These are phyloP conservation scores for Polysphondylium violaceum DNA, from an alignment of 78 protist species.

Conservation along the genomic window DNA sequence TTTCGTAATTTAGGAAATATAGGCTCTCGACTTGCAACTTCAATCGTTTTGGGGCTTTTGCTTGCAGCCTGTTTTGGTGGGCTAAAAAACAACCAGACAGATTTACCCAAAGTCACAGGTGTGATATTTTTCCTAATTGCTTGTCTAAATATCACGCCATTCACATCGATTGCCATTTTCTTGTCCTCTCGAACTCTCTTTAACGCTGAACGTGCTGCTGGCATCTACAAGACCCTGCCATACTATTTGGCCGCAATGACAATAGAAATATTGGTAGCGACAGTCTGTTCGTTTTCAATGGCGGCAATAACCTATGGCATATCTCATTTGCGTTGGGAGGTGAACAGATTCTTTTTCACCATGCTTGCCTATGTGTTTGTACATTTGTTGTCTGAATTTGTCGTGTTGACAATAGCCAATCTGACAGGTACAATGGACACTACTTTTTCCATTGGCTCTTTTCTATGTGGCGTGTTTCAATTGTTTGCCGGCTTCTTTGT, in stretches of 20 bases:
- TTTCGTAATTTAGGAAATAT: conserved; percentile 43
- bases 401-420: conserved; percentile 20
- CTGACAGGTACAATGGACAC: conserved; percentile 30
- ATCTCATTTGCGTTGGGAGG: conserved; percentile 8
- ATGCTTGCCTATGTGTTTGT: conserved; percentile 19
- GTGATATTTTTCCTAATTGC: conserved; percentile 32
- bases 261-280: conserved; percentile 5
- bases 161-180: conserved; percentile 26
- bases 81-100: neutral
- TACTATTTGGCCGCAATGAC: conserved; percentile 29
- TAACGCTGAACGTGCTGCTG: conserved; percentile 59
- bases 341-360: conserved; percentile 14
- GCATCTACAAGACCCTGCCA: conserved; percentile 45
- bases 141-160: conserved; percentile 53
- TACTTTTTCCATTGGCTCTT: conserved; percentile 45
- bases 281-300: neutral
- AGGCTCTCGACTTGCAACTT: conserved; percentile 1
- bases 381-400: conserved; percentile 37
- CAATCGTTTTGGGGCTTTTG: conserved; percentile 25
- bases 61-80: conserved; percentile 64
- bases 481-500: conserved; percentile 74
- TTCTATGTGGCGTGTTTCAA: conserved; percentile 18
- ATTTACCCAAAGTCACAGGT: conserved; percentile 39
- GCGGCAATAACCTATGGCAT: conserved; percentile 15
- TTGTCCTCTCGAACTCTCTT: conserved; percentile 39